A percentile compares a stretch with the other conserved stretches of the same genome.
phyloP scores from a whole-genome alignment of 176 grass and related monocot genomes.

The Tillandsia fasciculata region DNA sequence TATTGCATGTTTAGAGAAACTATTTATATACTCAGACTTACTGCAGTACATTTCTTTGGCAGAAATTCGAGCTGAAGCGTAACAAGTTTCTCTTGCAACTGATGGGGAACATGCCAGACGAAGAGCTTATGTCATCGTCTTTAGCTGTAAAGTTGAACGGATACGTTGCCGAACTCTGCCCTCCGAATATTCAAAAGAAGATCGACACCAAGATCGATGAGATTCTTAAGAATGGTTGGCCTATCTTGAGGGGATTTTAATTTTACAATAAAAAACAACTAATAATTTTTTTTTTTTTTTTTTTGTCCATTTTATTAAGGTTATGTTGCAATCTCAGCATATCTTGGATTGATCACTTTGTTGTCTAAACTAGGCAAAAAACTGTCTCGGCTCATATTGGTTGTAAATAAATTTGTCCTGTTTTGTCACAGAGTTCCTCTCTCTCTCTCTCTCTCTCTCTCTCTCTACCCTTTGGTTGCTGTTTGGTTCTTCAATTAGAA shows the following conservation, averaged over 20 bases:
- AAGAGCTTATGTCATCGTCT: slow-evolving; percentile 60
- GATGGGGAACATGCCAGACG: slow-evolving; percentile 72
- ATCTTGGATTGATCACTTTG: too few relatives aligned
- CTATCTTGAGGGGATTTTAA: slow-evolving; percentile 64
- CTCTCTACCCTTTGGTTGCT: too few relatives aligned
- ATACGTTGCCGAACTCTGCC: slow-evolving; percentile 72
- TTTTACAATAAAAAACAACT: background rate
- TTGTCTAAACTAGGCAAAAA: too few relatives aligned
- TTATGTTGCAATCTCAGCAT: too few relatives aligned
- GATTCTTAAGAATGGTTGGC: slow-evolving; percentile 67
- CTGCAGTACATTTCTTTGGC: slow-evolving; percentile 7
- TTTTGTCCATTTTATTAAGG: too few relatives aligned
- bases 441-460: too few relatives aligned
- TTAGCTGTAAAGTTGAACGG: slow-evolving; percentile 70
- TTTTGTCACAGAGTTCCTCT: too few relatives aligned
- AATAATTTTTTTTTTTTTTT: background rate
- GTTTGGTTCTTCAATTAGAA: too few relatives aligned
- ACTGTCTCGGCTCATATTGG: too few relatives aligned
- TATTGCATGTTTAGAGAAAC: background rate
- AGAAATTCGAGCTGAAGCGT: slow-evolving; percentile 98
- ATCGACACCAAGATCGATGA: slow-evolving; percentile 71
- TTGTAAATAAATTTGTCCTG: too few relatives aligned
- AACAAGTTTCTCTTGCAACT: slow-evolving; percentile 61
- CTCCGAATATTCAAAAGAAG: slow-evolving; percentile 45
- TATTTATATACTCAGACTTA: slow-evolving; percentile 5